phyloP scores from a whole-genome alignment of 2,329 filamentous ascomycete genomes.

The Aulographum hederae region DNA sequence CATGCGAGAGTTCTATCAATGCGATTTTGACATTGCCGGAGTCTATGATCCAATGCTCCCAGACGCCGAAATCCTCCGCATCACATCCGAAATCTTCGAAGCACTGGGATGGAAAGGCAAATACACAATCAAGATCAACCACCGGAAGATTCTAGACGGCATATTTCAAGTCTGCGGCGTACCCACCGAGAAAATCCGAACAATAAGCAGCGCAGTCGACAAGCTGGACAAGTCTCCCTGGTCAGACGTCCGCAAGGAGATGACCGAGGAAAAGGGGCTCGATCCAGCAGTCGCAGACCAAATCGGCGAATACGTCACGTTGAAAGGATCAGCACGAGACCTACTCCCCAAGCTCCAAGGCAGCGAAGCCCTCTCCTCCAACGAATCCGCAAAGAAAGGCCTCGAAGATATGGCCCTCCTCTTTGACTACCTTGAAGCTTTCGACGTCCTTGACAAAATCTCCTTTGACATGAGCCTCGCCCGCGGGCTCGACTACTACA shows the following conservation, averaged over 20 bases:
- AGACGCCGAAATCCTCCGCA: slow-evolving; percentile 74
- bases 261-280: slow-evolving; percentile 83
- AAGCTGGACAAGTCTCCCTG: slow-evolving; percentile 85
- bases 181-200: slow-evolving; percentile 66
- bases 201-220: slow-evolving; percentile 84
- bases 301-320: slow-evolving; percentile 70
- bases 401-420: slow-evolving; percentile 65
- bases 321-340: slow-evolving; percentile 51
- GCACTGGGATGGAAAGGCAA: slow-evolving; percentile 53
- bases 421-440: slow-evolving; percentile 65
- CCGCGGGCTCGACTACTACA: slow-evolving; percentile 84
- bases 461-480: slow-evolving; percentile 85
- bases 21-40: slow-evolving; percentile 90
- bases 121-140: slow-evolving; percentile 86
- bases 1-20: slow-evolving; percentile 94
- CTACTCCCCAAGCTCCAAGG: slow-evolving; percentile 51
- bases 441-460: slow-evolving; percentile 52
- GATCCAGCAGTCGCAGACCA: slow-evolving; percentile 60
- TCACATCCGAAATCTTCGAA: slow-evolving; percentile 73
- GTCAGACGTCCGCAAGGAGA: slow-evolving; percentile 78
- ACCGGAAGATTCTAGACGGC: slow-evolving; percentile 84
- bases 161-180: slow-evolving; percentile 86
- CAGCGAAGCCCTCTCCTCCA: slow-evolving; percentile 50
- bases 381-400: slow-evolving; percentile 60
- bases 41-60: slow-evolving; percentile 77